These are phyloP conservation scores for Chalciporus sp. DNA, from an alignment of 1,284 basidiomycete species.

Conservation along the genomic window DNA sequence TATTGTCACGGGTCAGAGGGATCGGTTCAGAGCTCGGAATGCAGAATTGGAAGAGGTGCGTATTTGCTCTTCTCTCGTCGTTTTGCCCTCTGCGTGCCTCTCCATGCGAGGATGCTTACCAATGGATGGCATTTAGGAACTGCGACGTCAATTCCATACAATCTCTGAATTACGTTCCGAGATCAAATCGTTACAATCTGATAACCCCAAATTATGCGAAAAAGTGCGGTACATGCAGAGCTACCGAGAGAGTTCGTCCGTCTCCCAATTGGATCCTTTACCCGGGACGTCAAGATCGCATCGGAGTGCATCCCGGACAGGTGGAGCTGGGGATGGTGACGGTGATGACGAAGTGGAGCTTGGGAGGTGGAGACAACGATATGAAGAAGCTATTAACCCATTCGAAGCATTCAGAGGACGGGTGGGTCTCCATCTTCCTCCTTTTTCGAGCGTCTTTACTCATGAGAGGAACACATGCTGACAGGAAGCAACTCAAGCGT, in stretches of 20 bases:
- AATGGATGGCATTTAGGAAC: slow-evolving; percentile 56
- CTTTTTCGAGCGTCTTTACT: slow-evolving; percentile 2
- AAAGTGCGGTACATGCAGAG: slow-evolving; percentile 97
- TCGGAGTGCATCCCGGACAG: slow-evolving; percentile 63
- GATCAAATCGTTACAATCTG: slow-evolving; percentile 85
- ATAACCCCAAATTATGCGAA: slow-evolving; percentile 94
- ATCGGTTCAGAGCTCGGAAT: slow-evolving; percentile 94
- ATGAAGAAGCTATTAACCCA: slow-evolving; percentile 96
- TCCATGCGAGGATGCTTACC: too few species aligned
- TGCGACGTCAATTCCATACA: slow-evolving; percentile 90
- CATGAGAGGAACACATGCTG: not conserved
- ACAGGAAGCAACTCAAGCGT: slow-evolving; percentile 91
- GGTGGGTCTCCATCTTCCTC: slow-evolving; percentile 51
- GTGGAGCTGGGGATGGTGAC: slow-evolving; percentile 73
- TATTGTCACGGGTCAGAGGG: slow-evolving; percentile 95
- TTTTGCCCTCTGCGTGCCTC: too few species aligned
- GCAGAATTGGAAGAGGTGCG: slow-evolving; percentile 92
- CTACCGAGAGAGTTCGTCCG: slow-evolving; percentile 74
- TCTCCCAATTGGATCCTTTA: slow-evolving; percentile 69
- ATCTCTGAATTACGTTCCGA: slow-evolving; percentile 90
- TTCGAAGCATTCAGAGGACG: slow-evolving; percentile 96
- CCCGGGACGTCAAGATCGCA: slow-evolving; percentile 44
- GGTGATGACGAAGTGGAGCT: slow-evolving; percentile 79
- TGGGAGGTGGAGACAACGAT: slow-evolving; percentile 87
- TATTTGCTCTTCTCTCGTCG: not conserved